Conservation (phyloP, 257 asterid genomes). For the Galeopsis tetrahit region DNA sequence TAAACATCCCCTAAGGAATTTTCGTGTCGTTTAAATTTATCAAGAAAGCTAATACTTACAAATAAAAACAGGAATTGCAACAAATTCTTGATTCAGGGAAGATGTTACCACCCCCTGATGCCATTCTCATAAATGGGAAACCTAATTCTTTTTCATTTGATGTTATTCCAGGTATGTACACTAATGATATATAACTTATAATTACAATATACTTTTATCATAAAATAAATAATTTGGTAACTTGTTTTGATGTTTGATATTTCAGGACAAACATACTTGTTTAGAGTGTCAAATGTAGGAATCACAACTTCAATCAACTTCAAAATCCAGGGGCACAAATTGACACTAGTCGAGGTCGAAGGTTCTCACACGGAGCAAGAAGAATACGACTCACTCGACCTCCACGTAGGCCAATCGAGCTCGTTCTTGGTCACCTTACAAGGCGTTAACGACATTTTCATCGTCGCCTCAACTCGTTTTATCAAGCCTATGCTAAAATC, state of each 20-base stretch:
- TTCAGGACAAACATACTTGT: constrained; percentile 61
- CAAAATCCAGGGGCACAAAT: constrained; percentile 67
- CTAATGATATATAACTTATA: no score
- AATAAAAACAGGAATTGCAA: constrained; percentile 54
- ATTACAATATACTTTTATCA: no score
- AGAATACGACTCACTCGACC: constrained; percentile 64
- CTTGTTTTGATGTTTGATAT: neutral
- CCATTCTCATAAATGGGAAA: constrained; percentile 72
- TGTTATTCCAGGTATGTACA: constrained; percentile 50
- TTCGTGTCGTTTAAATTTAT: neutral
- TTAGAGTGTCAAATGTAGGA: constrained; percentile 73
- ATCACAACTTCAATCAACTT: constrained; percentile 70
- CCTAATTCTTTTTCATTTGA: constrained; percentile 46
- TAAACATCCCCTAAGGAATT: no score
- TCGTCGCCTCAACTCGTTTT: constrained; percentile 74
- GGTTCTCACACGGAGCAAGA: constrained; percentile 76
- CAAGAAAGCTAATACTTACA: neutral
- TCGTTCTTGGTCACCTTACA: constrained; percentile 57
- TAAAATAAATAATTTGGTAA: neutral
- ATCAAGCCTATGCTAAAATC: constrained; percentile 52
- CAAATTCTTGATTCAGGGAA: constrained; percentile 55
- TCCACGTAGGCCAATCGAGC: constrained; percentile 82
- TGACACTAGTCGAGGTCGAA: constrained; percentile 77
- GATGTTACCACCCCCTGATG: constrained; percentile 59
- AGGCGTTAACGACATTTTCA: constrained; percentile 44